Base-by-base conservation (phyloP, 768 basidiomycete species). In the Gyrodon lividus region DNA sequence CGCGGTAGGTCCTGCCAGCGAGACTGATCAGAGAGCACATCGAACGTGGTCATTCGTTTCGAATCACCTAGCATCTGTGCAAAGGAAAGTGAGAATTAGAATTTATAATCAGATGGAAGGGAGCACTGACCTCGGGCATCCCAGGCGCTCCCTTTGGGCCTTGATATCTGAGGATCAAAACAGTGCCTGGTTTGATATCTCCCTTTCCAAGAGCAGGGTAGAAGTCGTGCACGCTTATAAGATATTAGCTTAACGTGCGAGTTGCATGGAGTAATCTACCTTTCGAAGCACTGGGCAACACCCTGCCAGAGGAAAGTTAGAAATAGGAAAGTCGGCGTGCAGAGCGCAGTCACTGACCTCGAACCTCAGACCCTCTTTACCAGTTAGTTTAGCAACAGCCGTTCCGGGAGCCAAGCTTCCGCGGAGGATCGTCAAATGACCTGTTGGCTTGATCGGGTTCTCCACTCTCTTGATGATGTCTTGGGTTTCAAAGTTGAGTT, bases 111-210 rank as follows among this genome's bases (percentile, higher is more conserved):
- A 48, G 20, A n/a, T 26, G 17, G 39, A 17, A 23, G 45, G 44
- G 39, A 26, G 10, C 14, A 45, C 64, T 33, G 49, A 81, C 81
- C 74, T 94, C 91, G 8, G 92, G 92, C 90, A 92, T 92, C 20
- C 92, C 92, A 23, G 90, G 92, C n/a, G 82, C 92, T 23, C 92
- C 91, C 66, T 89, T 92, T 1, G 92, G 91, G 12, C 92, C 92
- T 71, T 89, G 88, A 67, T 93, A 94, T 52, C 92, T 79, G 74
- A 94, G 86, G 40, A 94, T 83, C 51, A 92, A 73, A 35, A 89
- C 82, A 65, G 73, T 86, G 0, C 92, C 91, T 3, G 83, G 70
- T 57, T 78, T 88, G 62, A 94, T 84, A 61, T 90, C 83, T 12
- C 89, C 87, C 3, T 74, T 79, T 63, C 81, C 82, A 24, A 94